These are phyloP conservation scores for Pseudogymnoascus sp. DNA, from an alignment of 2,329 filamentous ascomycete species.

Conservation along the genomic window DNA sequence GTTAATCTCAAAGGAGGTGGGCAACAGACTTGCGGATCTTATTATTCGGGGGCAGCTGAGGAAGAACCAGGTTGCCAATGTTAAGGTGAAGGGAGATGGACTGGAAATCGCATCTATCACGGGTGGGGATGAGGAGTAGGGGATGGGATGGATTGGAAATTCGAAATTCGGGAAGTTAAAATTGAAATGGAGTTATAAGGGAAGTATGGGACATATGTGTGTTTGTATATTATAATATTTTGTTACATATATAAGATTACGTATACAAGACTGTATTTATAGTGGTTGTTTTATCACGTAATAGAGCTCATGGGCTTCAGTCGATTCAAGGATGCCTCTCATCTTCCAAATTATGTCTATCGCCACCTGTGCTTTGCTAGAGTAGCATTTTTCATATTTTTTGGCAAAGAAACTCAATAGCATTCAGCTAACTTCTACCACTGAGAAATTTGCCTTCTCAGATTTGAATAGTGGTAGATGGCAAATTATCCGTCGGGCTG, in stretches of 20 bases:
- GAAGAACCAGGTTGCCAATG: constrained; percentile 62
- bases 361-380: not conserved
- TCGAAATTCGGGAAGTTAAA: not conserved
- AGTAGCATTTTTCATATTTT: not conserved
- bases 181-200: not conserved
- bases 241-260: not conserved
- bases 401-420: not conserved
- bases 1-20: constrained; percentile 81
- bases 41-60: constrained; percentile 82
- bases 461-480: not conserved
- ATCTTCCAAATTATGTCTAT: not conserved
- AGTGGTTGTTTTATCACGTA: not conserved
- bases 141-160: not conserved
- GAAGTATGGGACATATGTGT: not conserved
- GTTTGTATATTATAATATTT: not conserved
- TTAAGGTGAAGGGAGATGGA: constrained; percentile 29
- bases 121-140: not conserved
- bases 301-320: not conserved
- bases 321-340: not conserved
- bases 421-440: not conserved
- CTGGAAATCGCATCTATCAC: not conserved
- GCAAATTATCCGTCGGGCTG: constrained; percentile 4
- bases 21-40: constrained; percentile 79
- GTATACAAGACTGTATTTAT: not conserved
- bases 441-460: not conserved